Evolutionary conservation across 805 yeast species (phyloP), one percentile per base, ranked within the genome.

Genomic region (Diddensiella transvaalensis): DNA sequence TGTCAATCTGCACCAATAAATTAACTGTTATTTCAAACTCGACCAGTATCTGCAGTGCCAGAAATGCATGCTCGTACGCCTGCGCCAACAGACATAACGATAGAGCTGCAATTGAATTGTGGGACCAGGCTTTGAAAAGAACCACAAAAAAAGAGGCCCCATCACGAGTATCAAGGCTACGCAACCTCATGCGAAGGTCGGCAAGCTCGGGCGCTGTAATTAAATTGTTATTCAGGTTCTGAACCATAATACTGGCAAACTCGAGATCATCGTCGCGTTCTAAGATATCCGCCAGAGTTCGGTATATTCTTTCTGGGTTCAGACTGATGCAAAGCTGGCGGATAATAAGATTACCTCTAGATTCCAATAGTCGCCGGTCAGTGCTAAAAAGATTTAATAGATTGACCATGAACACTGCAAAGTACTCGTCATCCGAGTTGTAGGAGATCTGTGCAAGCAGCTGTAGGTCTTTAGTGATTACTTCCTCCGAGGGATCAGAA

Each of bases 41-140:
- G 1, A 87, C 90, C 55, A 90, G 73, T n/a, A 78, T 78, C 57
- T 85, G 83, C 30, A 93, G 76, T 1, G 91, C 85, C n/a, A 81
- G 72, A 62, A 81, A 91, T 0, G 96, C 93, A 51, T 90, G 74
- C 60, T 88, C 93, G 63, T 93, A 91, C 47, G 87, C 86, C 47
- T 90, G 90, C 0, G 97, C 85, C 11, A 91, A 70, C 33, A 93
- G 71, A 58, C 97, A 89, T 18, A 93, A 73, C 1, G 96, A 82
- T 37, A 93, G 70, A 0, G 90, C 86, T 3, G 97, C 90, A 1
- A 95, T 89, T 0, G 96, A 82, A 62, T 88, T 91, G 52, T 84
- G 83, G 55, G 95, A 82, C 99, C 99, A 93, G 49, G 95, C 82
- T 60, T 80, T 82, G 68, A 91, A 93, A 47, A 93, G 70, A 0